Evolutionary conservation across 1,284 basidiomycete species (phyloP), one percentile per base, ranked within the genome.

Genomic region (Violaceomyces palustris): DNA sequence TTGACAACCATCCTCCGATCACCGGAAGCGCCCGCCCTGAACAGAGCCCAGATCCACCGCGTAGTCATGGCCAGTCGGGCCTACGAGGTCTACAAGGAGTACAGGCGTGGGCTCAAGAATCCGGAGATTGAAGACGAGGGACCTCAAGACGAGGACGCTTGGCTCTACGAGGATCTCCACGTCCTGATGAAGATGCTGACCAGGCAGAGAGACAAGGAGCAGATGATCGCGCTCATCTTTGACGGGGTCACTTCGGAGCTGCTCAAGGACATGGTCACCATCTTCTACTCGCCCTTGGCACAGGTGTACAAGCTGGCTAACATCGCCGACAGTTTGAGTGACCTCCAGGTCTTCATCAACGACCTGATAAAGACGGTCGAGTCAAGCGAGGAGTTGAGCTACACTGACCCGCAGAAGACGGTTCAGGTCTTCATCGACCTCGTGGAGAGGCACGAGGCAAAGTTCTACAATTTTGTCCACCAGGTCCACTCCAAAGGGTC

Each of bases 401-500:
- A 88, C 72, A 83, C 84, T 45, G 86, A 97, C 61, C 87, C 94
- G 0, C 82, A 83, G 42, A 76, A 78, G 32, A 93, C 90, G 6
- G 94, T 98, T 1, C 88, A 94, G 70, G 83, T 84, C 3, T 98
- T 98, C 72, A 89, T 97, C 60, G 84, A 92, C 71, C 82, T 99
- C 18, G 87, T 98, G 28, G 82, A 86, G 63, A 82, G 94, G 23
- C 94, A 99, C 75, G 90, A 98, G 70, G 88, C 91, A 66, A 77
- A 88, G 0, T 98, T 98, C 77, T 99, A 98, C 78, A 79, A 80
- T 49, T 99, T 99, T 73, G 93, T 99, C 19, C 90, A 98, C 79
- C 94, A 96, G 67, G 94, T 99, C 4, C 94, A 99, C 72, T 86
- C 89, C 30, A 97, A 97, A 74, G 94, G 94, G 31, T 87, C 92